These are phyloP conservation scores for Alternaria rosae DNA, from an alignment of 2,329 filamentous ascomycete species.

Conservation along the genomic window DNA sequence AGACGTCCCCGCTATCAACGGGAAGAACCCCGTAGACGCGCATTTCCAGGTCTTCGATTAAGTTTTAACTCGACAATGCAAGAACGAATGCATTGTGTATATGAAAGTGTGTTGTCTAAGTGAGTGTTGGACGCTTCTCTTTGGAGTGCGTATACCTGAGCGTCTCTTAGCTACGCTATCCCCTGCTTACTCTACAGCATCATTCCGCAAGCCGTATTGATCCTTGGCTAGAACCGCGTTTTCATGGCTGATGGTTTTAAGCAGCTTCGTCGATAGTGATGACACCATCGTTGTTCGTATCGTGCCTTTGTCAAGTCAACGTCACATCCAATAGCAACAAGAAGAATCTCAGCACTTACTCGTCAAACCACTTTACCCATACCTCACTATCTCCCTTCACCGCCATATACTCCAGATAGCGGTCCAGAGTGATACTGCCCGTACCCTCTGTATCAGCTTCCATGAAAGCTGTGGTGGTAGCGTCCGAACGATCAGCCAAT, in stretches of 20 bases:
- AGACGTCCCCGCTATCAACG: background rate
- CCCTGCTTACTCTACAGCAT: background rate
- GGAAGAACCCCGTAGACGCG: background rate
- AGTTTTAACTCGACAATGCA: background rate
- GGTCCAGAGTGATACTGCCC: background rate
- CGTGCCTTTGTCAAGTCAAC: background rate
- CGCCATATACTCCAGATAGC: background rate
- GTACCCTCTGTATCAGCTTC: background rate
- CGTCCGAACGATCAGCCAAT: background rate
- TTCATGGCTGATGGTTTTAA: background rate
- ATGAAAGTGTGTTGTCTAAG: background rate
- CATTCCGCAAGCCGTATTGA: background rate
- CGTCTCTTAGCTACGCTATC: background rate
- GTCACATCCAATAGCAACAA: background rate
- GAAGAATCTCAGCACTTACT: background rate
- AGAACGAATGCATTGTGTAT: background rate
- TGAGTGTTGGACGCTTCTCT: background rate
- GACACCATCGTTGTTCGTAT: background rate
- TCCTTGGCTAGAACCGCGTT: background rate
- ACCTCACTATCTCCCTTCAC: background rate
- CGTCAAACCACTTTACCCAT: background rate
- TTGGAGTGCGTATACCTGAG: background rate
- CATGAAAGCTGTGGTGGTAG: background rate
- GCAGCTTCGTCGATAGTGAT: background rate
- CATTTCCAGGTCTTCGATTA: background rate